Conservation (phyloP, 208 protist species). For the Trichomonas gallinae region DNA sequence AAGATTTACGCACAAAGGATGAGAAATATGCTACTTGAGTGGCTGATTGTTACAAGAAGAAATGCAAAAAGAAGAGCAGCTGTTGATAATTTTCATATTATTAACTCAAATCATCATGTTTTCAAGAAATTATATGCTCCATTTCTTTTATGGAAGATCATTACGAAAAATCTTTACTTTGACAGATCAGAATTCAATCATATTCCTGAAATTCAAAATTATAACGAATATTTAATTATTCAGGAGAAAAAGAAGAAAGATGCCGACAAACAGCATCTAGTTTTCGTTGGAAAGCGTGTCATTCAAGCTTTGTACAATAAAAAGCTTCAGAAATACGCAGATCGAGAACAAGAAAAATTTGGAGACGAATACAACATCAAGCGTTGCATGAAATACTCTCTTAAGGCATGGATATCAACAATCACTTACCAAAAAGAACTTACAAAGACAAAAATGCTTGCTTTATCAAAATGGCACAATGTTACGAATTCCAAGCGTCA, state of each 20-base stretch:
- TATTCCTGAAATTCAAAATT: not conserved
- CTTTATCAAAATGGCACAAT: not conserved
- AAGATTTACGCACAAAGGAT: not conserved
- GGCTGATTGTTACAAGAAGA: not conserved
- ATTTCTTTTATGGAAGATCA: not conserved
- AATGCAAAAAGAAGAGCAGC: not conserved
- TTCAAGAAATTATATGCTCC: not conserved
- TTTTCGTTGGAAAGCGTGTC: not conserved
- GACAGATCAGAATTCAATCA: not conserved
- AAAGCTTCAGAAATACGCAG: not conserved
- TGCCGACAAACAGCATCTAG: not conserved
- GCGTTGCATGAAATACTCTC: not conserved
- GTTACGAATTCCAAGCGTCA: not conserved
- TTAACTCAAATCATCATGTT: not conserved
- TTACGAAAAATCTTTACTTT: not conserved
- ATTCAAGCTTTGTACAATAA: not conserved
- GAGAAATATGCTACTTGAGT: not conserved
- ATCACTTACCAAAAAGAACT: not conserved
- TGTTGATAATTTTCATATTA: not conserved
- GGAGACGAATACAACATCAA: not conserved
- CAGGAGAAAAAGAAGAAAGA: not conserved
- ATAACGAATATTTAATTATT: not conserved
- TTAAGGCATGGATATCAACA: not conserved
- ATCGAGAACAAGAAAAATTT: not conserved
- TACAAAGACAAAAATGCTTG: not conserved